Conservation (phyloP, 805 yeast genomes). For the Zygotorulaspora florentina region DNA sequence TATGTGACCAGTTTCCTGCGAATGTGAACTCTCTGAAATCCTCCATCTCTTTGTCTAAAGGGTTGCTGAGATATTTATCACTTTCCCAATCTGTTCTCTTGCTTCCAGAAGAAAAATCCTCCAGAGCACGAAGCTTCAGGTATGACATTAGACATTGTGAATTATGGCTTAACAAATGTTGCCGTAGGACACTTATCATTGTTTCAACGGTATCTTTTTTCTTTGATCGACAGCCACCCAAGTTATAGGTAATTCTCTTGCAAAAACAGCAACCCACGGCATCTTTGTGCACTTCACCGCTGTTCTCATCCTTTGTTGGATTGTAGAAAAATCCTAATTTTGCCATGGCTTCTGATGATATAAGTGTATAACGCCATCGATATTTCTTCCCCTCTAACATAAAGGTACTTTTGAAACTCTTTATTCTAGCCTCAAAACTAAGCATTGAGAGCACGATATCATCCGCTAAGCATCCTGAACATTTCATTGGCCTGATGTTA, state of each 20-base stretch:
- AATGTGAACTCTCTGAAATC: slow-evolving; percentile 20
- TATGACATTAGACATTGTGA: slow-evolving; percentile 18
- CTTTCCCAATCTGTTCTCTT: slow-evolving; percentile 22
- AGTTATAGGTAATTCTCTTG: slow-evolving; percentile 15
- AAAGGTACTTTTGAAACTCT: slow-evolving; percentile 15
- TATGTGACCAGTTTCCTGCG: slow-evolving; percentile 28
- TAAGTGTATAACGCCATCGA: slow-evolving; percentile 32
- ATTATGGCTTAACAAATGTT: slow-evolving; percentile 17
- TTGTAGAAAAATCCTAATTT: slow-evolving; percentile 27
- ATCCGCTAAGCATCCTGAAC: not conserved
- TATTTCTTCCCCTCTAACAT: slow-evolving; percentile 20
- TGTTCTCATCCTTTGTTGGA: slow-evolving; percentile 17
- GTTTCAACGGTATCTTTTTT: slow-evolving; percentile 24
- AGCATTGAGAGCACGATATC: slow-evolving; percentile 7
- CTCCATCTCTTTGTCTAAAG: slow-evolving; percentile 12
- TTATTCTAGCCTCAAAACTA: slow-evolving; percentile 13
- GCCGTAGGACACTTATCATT: slow-evolving; percentile 22
- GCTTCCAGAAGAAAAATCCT: slow-evolving; percentile 18
- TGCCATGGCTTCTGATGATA: slow-evolving; percentile 28
- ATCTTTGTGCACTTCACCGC: slow-evolving; percentile 16
- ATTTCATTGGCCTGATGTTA: not conserved
- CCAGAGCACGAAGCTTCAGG: slow-evolving; percentile 23
- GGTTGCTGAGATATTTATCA: slow-evolving; percentile 21
- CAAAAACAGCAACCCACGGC: slow-evolving; percentile 28
- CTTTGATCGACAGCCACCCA: slow-evolving; percentile 27